Evolutionary conservation across 192 early-diverging fungal genomes (phyloP), one percentile per base, ranked within the genome.

Genomic region (Podila epicladia): DNA sequence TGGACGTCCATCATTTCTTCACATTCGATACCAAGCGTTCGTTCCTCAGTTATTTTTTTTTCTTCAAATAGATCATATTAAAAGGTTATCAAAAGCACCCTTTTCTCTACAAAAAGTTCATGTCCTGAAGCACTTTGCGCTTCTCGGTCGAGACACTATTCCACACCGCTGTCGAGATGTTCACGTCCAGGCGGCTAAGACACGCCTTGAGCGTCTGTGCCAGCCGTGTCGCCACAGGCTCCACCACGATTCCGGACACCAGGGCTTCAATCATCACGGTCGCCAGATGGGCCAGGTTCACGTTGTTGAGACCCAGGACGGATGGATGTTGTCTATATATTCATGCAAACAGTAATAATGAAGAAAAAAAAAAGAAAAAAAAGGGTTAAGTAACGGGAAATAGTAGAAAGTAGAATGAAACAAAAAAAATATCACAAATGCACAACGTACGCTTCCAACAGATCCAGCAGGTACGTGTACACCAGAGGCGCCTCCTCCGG

Each of bases 401-500:
- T 26, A 26, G 9, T 2, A 24, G 35, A 2, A 15, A 59, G 37
- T 0, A 50, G 24, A 63, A 49, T 38, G 26, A 49, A 58, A 55
- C 29, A 41, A 53, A 48, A 22, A 20, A 19, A 55, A 22, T 9
- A 22, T 9, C 0, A 26, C 24, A 20, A 13, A 62, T 9, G 35
- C 7, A 37, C 35, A 17, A 83, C 84, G 79, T 80, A 85, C 84
- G 84, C 74, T 51, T 93, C 88, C 31, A 96, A 69, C 13, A 95
- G 83, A 62, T 92, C 90, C 49, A 95, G 76, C 20, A 97, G 86
- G 62, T 92, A 95, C 73, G 88, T 86, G 87, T 96, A 97, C 9
- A 89, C 89, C 26, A 85, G 74, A 2, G 92, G 87, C 22, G 93
- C 96, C 82, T 97, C 97, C 31, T 96, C 95, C 64, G 93, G 91